Conservation (phyloP, 2,329 filamentous ascomycete genomes). For the Beauveria australis region DNA sequence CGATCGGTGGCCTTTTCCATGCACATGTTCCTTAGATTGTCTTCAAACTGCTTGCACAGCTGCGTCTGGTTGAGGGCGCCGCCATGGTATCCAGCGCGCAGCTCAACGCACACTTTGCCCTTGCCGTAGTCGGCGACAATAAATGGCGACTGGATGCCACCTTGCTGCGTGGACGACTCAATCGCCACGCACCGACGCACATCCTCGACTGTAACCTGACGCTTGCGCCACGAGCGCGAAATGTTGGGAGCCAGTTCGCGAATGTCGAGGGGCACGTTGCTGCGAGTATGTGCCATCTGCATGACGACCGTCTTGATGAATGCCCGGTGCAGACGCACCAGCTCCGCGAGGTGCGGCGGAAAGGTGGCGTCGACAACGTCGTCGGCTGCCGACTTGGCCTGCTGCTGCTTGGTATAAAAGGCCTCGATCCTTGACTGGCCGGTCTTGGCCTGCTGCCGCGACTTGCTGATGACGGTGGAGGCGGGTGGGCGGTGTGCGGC, state of each 20-base stretch:
- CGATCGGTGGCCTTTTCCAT: slow-evolving; percentile 23
- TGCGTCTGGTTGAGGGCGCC: slow-evolving; percentile 40
- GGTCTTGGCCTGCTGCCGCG: slow-evolving; percentile 20
- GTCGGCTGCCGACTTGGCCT: slow-evolving; percentile 20
- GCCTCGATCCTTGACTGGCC: slow-evolving; percentile 32
- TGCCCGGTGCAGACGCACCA: slow-evolving; percentile 55
- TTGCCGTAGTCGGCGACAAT: slow-evolving; percentile 44
- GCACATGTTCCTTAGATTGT: slow-evolving; percentile 41
- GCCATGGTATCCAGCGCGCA: slow-evolving; percentile 30
- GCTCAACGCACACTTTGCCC: slow-evolving; percentile 51
- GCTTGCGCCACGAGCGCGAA: slow-evolving; percentile 64
- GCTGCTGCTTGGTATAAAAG: slow-evolving; percentile 27
- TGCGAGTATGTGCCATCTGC: slow-evolving; percentile 62
- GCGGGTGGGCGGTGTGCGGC: slow-evolving; percentile 23
- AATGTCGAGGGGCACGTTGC: slow-evolving; percentile 54
- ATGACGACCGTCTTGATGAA: slow-evolving; percentile 62
- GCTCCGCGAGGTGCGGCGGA: slow-evolving; percentile 46
- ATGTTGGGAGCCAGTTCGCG: slow-evolving; percentile 52
- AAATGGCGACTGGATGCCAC: slow-evolving; percentile 27
- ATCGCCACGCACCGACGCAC: slow-evolving; percentile 59
- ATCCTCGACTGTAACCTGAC: slow-evolving; percentile 56
- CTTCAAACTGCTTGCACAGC: slow-evolving; percentile 46
- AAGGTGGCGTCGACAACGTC: slow-evolving; percentile 23
- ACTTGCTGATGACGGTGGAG: slow-evolving; percentile 24
- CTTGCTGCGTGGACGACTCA: slow-evolving; percentile 32